Conservation (phyloP, 139 green algal species). For the Tetradesmus lagerheimii region DNA sequence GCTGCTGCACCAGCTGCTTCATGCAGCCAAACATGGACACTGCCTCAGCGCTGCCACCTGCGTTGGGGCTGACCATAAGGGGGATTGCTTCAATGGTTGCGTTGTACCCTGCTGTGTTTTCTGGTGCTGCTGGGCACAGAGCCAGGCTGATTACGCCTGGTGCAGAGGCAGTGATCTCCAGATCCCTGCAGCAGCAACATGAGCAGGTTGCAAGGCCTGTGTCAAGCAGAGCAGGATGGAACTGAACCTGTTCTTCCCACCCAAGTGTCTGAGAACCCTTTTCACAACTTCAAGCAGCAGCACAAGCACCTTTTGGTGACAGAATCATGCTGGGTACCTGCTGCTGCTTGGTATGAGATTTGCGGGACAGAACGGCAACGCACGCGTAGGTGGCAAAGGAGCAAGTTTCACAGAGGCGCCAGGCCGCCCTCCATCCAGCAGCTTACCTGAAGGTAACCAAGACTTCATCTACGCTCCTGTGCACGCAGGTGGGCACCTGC, state of each 20-base stretch:
- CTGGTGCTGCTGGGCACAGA: neutral
- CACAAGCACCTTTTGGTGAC: neutral
- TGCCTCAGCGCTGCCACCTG: neutral
- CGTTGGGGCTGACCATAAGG: neutral
- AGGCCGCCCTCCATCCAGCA: too few species aligned
- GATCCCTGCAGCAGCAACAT: conserved; percentile 6
- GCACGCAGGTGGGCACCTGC: neutral
- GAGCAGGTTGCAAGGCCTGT: too few species aligned
- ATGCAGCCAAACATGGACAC: neutral
- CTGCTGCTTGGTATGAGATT: neutral
- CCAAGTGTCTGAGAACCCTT: too few species aligned
- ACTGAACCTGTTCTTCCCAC: too few species aligned
- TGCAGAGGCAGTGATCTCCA: neutral
- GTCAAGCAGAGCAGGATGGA: too few species aligned
- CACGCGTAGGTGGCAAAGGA: too few species aligned
- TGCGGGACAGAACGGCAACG: neutral
- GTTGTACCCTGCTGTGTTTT: neutral
- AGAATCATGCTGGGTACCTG: neutral
- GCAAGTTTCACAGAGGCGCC: too few species aligned
- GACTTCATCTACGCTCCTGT: neutral
- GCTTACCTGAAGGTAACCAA: neutral
- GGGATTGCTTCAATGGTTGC: neutral
- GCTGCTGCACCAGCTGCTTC: neutral
- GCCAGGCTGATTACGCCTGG: neutral
- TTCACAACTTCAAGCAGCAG: too few species aligned